phyloP scores from a whole-genome alignment of 306 rosid species.

The Cajanus cajan region DNA sequence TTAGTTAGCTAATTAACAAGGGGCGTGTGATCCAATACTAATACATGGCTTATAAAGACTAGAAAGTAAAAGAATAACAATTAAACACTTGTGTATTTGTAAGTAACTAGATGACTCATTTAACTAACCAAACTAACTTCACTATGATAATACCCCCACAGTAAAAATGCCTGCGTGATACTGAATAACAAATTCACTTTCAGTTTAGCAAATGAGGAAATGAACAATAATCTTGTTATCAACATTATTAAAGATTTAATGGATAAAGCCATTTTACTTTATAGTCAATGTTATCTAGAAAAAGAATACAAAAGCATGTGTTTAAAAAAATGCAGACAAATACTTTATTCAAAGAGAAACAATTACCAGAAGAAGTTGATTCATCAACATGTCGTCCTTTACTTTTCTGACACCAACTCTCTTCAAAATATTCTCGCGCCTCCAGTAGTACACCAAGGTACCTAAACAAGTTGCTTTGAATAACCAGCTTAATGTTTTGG shows the following conservation, averaged over 20 bases:
- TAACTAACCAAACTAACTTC: background rate
- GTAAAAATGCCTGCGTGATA: background rate
- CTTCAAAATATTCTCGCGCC: slow-evolving; percentile 69
- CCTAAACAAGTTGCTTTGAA: slow-evolving; percentile 57
- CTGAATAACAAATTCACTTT: background rate
- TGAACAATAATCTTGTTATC: background rate
- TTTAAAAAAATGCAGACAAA: background rate
- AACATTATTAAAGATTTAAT: background rate
- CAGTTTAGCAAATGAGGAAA: background rate
- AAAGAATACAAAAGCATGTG: background rate
- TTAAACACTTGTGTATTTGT: background rate
- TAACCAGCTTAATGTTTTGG: slow-evolving; percentile 56
- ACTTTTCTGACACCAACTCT: slow-evolving; percentile 38
- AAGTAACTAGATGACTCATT: background rate
- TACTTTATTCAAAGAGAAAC: background rate
- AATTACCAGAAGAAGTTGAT: slow-evolving; percentile 59
- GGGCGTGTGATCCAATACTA: background rate
- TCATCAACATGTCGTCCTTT: slow-evolving; percentile 34
- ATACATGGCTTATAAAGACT: background rate
- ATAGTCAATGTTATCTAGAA: background rate
- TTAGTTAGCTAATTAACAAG: background rate
- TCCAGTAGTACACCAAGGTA: slow-evolving; percentile 61
- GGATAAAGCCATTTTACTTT: background rate
- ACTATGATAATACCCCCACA: background rate
- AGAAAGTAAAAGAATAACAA: background rate